phyloP scores from a whole-genome alignment of 345 rosid species.

The Melastoma malabathricum region DNA sequence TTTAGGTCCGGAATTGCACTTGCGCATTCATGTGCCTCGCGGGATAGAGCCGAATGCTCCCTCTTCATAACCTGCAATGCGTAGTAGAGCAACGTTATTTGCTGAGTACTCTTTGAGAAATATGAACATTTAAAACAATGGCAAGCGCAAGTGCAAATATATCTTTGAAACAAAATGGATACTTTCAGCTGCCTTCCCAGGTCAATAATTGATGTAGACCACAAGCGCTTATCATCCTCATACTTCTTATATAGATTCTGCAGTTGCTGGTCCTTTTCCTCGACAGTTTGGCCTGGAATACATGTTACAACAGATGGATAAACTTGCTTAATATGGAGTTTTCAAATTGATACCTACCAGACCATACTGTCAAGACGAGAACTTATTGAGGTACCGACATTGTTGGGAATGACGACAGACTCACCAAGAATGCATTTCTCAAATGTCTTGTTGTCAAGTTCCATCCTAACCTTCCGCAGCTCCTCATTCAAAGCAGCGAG shows the following conservation, averaged over 20 bases:
- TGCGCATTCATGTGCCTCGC: constrained; percentile 69
- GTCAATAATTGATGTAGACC: constrained; percentile 35
- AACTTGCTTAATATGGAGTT: not conserved
- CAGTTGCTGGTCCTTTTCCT: constrained; percentile 50
- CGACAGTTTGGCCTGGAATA: constrained; percentile 52
- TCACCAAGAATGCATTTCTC: constrained; percentile 68
- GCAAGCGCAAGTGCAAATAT: not conserved
- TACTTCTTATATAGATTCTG: constrained; percentile 40
- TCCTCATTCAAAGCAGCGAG: constrained; percentile 62
- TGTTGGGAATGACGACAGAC: not conserved
- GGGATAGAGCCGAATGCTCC: constrained; percentile 66
- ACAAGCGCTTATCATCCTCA: constrained; percentile 40
- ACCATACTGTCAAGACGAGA: too few relatives aligned
- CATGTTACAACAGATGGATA: not conserved
- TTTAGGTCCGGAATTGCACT: constrained; percentile 67
- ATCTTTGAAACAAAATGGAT: constrained; percentile 5
- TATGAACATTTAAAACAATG: not conserved
- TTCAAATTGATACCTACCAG: too few relatives aligned
- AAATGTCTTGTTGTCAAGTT: constrained; percentile 66
- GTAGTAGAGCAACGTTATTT: too few relatives aligned
- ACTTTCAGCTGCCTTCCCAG: constrained; percentile 63
- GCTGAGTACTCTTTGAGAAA: too few relatives aligned
- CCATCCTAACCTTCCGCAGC: constrained; percentile 81
- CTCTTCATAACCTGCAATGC: constrained; percentile 54
- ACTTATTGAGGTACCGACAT: not conserved